Evolutionary conservation across 2,329 filamentous ascomycete species (phyloP).

Genomic region (Onygenales sp.): DNA sequence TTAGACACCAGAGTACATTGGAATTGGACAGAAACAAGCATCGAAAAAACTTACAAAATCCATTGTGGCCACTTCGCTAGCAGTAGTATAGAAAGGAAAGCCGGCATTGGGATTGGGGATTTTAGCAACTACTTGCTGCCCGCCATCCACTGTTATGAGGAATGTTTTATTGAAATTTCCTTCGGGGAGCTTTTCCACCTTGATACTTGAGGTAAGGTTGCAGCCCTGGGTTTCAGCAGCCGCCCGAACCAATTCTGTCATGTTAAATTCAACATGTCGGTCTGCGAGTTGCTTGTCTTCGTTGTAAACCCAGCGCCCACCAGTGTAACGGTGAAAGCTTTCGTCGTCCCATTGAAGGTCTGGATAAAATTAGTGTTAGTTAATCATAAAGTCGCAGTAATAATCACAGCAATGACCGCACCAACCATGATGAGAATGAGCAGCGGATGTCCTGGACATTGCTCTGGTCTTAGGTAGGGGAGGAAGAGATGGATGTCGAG

Average conservation of each 20-base stretch:
- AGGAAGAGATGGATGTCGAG: too few species aligned
- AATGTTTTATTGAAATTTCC: conserved; percentile 9
- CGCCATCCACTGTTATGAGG: conserved; percentile 7
- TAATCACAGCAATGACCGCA: too few species aligned
- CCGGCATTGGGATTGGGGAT: conserved; percentile 12
- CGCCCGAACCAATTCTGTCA: conserved; percentile 1
- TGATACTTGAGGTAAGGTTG: not conserved
- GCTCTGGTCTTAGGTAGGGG: too few species aligned
- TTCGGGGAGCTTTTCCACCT: conserved; percentile 6
- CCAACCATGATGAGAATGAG: too few species aligned
- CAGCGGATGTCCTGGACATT: too few species aligned
- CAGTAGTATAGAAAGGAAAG: conserved; percentile 7
- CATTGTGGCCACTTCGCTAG: conserved; percentile 9
- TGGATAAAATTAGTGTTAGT: not conserved
- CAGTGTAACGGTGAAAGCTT: not conserved
- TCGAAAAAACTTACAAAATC: not conserved
- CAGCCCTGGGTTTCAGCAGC: not conserved
- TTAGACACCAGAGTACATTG: not conserved
- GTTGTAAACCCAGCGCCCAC: conserved; percentile 3
- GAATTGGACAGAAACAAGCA: not conserved
- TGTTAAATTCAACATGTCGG: conserved; percentile 1
- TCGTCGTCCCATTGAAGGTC: conserved; percentile 7
- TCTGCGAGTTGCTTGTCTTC: conserved; percentile 2
- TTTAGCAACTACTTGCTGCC: conserved; percentile 8
- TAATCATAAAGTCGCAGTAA: too few species aligned